These are phyloP conservation scores for Trapa incisa DNA, from an alignment of 345 rosid species.

Conservation along the genomic window DNA sequence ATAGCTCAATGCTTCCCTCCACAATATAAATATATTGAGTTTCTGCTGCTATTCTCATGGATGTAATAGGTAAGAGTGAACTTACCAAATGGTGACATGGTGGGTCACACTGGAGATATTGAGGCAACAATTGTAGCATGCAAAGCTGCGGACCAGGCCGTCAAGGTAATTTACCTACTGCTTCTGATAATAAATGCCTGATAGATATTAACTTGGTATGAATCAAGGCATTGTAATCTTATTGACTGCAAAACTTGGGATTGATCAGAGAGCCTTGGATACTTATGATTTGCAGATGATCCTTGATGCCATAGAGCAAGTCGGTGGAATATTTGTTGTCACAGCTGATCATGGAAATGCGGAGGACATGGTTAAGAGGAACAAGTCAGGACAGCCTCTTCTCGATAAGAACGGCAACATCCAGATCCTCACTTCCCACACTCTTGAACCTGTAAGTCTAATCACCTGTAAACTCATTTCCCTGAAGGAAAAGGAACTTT, in stretches of 20 bases:
- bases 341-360: slow-evolving; percentile 99
- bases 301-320: slow-evolving; percentile 70
- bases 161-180: slow-evolving; percentile 35
- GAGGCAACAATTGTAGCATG: slow-evolving; percentile 76
- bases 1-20: background rate
- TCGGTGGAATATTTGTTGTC: slow-evolving; percentile 78
- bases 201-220: too few species aligned
- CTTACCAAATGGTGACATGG: slow-evolving; percentile 91
- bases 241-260: too few species aligned
- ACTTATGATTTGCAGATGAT: slow-evolving; percentile 17
- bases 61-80: slow-evolving; percentile 65
- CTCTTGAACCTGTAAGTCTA: slow-evolving; percentile 65
- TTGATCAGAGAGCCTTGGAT: too few species aligned
- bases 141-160: slow-evolving; percentile 84
- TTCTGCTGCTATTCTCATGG: background rate
- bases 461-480: too few species aligned
- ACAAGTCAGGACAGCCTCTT: slow-evolving; percentile 63
- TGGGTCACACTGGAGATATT: slow-evolving; percentile 94
- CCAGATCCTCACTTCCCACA: slow-evolving; percentile 94
- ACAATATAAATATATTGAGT: background rate
- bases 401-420: slow-evolving; percentile 56
- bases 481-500: too few species aligned
- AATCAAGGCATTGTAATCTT: too few species aligned
- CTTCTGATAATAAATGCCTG: too few species aligned
- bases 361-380: slow-evolving; percentile 95